Conservation (phyloP, 495 filamentous ascomycete species). For the Eremomyces bilateralis region DNA sequence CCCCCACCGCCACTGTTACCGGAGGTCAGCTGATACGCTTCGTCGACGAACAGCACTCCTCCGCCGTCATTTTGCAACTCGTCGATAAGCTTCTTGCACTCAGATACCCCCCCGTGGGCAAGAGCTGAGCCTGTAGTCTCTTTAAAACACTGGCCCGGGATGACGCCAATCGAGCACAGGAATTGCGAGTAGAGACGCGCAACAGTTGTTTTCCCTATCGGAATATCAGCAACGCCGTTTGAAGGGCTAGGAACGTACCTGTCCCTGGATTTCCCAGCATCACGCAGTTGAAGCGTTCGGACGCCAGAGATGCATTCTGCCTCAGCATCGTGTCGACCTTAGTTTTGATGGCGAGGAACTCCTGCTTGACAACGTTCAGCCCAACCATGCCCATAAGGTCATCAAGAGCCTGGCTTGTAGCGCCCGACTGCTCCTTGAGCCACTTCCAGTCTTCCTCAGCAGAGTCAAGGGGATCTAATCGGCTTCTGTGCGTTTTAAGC, state of each 20-base stretch:
- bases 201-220: constrained; percentile 55
- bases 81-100: constrained; percentile 37
- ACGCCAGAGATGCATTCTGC: constrained; percentile 32
- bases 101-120: constrained; percentile 36
- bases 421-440: constrained; percentile 29
- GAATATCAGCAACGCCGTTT: constrained; percentile 4
- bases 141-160: constrained; percentile 25
- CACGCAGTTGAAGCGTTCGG: constrained; percentile 38
- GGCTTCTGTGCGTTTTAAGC: too few species aligned
- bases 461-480: neutral
- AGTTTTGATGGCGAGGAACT: constrained; percentile 42
- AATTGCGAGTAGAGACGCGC: constrained; percentile 57
- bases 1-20: constrained; percentile 25
- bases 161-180: constrained; percentile 34
- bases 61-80: constrained; percentile 31
- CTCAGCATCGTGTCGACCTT: constrained; percentile 38
- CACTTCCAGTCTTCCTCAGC: constrained; percentile 33
- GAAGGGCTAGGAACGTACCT: constrained; percentile 22
- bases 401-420: constrained; percentile 36
- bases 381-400: constrained; percentile 49
- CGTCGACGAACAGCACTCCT: constrained; percentile 50
- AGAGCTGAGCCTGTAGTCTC: constrained; percentile 53
- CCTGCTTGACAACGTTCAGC: constrained; percentile 43
- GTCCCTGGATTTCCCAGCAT: constrained; percentile 68
- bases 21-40: constrained; percentile 46